Evolutionary conservation across 1,284 basidiomycete species (phyloP).

Genomic region (Irpex sp.): DNA sequence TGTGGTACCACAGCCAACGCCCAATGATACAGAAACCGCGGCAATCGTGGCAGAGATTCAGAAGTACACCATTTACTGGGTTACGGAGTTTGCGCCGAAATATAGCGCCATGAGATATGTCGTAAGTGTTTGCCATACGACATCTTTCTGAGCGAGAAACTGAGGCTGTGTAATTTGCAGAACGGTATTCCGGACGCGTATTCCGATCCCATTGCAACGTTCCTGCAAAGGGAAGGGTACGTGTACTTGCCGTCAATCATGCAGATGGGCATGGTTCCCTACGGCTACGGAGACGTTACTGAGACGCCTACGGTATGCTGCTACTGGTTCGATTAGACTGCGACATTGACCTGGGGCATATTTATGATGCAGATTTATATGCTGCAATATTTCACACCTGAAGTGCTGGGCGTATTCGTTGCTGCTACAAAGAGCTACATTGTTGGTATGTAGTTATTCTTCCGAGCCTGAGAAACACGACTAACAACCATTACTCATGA

Average conservation of each 20-base stretch:
- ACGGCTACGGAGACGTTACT: constrained; percentile 1
- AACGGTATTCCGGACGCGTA: not conserved
- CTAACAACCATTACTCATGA: not conserved
- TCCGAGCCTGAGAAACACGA: not conserved
- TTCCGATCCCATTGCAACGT: not conserved
- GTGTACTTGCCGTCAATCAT: not conserved
- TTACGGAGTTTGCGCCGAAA: not conserved
- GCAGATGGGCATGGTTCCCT: constrained; percentile 4
- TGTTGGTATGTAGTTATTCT: not conserved
- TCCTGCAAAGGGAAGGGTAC: not conserved
- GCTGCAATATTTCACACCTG: constrained; percentile 5
- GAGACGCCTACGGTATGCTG: not conserved
- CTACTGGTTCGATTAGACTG: too few relatives aligned
- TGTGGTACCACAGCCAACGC: not conserved
- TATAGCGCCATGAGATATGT: not conserved
- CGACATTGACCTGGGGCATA: too few relatives aligned
- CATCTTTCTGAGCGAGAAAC: not conserved
- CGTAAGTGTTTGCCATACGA: not conserved
- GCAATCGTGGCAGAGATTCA: not conserved
- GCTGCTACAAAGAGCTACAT: too few relatives aligned
- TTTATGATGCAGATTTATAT: constrained; percentile 1
- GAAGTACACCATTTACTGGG: not conserved
- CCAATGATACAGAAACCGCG: too few relatives aligned
- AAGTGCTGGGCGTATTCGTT: not conserved
- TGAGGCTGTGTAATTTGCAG: not conserved